Base-by-base conservation (phyloP, 305 asterid species). In the Fraxinus albicans region DNA sequence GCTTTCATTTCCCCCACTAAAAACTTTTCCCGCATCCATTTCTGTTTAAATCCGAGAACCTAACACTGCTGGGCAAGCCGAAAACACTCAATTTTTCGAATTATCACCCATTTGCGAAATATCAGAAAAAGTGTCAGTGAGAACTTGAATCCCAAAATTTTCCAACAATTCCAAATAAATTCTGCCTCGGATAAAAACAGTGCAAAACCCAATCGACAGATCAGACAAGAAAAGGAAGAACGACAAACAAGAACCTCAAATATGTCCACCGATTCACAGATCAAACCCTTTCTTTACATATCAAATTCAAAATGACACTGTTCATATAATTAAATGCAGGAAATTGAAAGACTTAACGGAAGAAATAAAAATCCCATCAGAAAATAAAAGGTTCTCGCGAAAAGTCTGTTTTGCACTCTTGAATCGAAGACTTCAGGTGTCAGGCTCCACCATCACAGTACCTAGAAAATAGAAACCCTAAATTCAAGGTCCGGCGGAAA, bases 11-110 rank as follows among this genome's bases (percentile, higher is more conserved):
- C 79, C 88, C 67, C 83, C 82, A 13, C 85, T 87, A 77, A 65
- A 40, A 73, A 86, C 88, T 70, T 85, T 79, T 78, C 79, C 81
- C 2, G 88, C 70, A 75, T 86, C 91, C 93, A 90, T 90, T 29
- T 70, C 40, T 67, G 31, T 67, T 70, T 69, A 67, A 27, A 67
- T 8, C 79, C 78, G 44, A 81, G 73, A 73, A 76, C 81, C 36
- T 40, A 33, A 74, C 33, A 72, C 80, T 79, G 80, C 67, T 78
- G 69, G 35, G 35, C 50, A 33, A 79, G 27, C 50, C 36, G 5
- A 79, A 82, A 79, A 58, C 65, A 73, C 79, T 86, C 86, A 85
- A 83, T 53, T 58, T 84, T 85, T 77, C 88, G 87, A 83, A 85
- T 81, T 79, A 72, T 78, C 87, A 78, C 81, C 88, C 89, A 83